Percentiles rank a stretch among this genome's conserved stretches.
Conservation (phyloP, 148 eudicot species). For the Rhododendron molle region DNA sequence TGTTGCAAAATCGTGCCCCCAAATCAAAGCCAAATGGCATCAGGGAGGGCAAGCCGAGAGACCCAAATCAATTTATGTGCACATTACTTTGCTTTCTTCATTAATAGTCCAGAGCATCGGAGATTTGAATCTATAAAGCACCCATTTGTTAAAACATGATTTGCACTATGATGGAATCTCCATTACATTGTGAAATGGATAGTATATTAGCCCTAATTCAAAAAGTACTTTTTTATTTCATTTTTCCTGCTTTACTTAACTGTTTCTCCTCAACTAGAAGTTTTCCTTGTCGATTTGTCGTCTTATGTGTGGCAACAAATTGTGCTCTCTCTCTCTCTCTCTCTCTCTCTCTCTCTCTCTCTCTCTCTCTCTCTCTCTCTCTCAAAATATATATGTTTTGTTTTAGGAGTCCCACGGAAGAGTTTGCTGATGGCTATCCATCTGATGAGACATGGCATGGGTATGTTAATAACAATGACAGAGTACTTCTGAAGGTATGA, state of each 20-base stretch:
- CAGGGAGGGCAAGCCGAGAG: no score
- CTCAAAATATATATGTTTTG: background rate
- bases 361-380: no score
- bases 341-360: background rate
- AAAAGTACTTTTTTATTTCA: background rate
- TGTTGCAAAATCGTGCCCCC: no score
- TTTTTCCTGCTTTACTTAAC: background rate
- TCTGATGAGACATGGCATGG: slow-evolving; percentile 56
- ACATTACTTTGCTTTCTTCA: no score
- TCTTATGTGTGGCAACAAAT: background rate
- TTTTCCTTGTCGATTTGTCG: background rate
- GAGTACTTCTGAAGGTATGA: slow-evolving; percentile 50
- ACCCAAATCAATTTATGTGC: no score
- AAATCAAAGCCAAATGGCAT: no score
- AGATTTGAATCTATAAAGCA: background rate
- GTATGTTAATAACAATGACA: slow-evolving; percentile 46
- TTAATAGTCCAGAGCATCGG: no score
- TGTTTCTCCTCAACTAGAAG: background rate
- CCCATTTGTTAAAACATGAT: background rate
- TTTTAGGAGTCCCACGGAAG: slow-evolving; percentile 61
- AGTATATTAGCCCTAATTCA: background rate
- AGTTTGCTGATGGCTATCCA: slow-evolving; percentile 42
- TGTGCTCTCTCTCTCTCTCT: background rate
- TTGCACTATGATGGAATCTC: background rate
- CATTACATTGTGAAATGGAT: background rate